Base-by-base conservation (phyloP, 177 flowering plant species). In the Vitis hybrid region DNA sequence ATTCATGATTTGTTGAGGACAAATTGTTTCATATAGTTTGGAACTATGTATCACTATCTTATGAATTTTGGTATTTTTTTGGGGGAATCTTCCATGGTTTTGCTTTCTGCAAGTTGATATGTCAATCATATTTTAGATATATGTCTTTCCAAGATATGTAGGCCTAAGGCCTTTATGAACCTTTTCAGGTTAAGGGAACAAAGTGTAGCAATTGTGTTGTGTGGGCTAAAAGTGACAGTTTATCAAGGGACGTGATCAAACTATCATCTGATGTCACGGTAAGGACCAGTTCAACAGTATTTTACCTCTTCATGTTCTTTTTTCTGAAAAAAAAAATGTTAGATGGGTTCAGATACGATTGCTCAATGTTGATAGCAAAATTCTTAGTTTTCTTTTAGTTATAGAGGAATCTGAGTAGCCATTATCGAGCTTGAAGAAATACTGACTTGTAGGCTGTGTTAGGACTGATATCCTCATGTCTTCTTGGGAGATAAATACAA, bases 141-240 rank as follows among this genome's bases (percentile, higher is more conserved):
- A 10, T 38, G 59, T 20, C 20, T 15, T 38, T 59, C 53, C 9
- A 28, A 60, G 54, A 54, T 31, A 66, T 69, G 7, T 56, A 56
- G 53, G 11, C 17, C 52, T 76, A 52, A 72, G 52, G 31, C 22
- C 67, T 57, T 17, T 71, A 18, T 51, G 33, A 56, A 17, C 12
- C 52, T 59, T 81, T 81, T 74, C 94, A 95, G 99, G 84, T 93
- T 19, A 72, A 87, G 68, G 85, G 71, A 76, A 79, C 89, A 19
- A 67, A 78, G 18, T 94, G 98, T 69, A 80, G 57, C 64, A 94
- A 88, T 78, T 95, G 99, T 75, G 68, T 95, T 70, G 81, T 95
- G 18, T 95, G 99, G 99, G 90, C 97, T 6, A 95, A 95, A 87
- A 94, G 97, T 65, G 99, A 95, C 75, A 79, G n/a, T 67, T 69